Conservation (phyloP, 2,329 filamentous ascomycete species). For the Phoma sp. region DNA sequence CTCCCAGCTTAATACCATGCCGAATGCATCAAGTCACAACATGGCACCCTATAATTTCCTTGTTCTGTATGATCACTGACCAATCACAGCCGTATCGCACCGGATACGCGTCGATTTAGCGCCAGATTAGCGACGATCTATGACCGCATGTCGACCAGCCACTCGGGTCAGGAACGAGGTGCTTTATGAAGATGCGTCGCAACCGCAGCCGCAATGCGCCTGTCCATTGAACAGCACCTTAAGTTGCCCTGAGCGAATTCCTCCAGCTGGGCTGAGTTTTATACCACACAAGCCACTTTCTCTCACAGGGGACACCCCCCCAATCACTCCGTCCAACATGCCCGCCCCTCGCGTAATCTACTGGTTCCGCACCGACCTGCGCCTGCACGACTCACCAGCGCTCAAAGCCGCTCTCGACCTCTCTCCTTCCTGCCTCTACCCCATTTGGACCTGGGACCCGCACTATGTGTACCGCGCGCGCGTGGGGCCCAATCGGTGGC, state of each 20-base stretch:
- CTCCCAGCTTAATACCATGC: no score
- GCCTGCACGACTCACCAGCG: conserved; percentile 78
- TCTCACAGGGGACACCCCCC: background rate
- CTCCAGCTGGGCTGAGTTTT: background rate
- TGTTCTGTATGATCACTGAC: background rate
- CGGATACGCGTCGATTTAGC: background rate
- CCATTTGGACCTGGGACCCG: conserved; percentile 81
- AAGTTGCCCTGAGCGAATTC: background rate
- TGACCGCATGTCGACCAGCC: conserved; percentile 38
- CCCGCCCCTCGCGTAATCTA: conserved; percentile 67
- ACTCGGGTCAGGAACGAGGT: conserved; percentile 14
- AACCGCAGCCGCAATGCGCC: background rate
- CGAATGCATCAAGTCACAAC: no score
- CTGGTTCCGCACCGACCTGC: conserved; percentile 80
- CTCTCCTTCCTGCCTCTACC: conserved; percentile 71
- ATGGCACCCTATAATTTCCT: no score
- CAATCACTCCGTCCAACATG: conserved; percentile 19
- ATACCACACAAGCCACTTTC: background rate
- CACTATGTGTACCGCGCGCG: conserved; percentile 77
- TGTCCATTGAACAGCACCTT: background rate
- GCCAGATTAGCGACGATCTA: conserved; percentile 39
- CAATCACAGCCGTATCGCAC: background rate
- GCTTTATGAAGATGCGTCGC: conserved; percentile 11
- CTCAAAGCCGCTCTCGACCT: conserved; percentile 74
- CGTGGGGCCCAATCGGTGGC: conserved; percentile 75